Base-by-base conservation (phyloP, 2,329 filamentous ascomycete species). In the Aspergillus sp. region DNA sequence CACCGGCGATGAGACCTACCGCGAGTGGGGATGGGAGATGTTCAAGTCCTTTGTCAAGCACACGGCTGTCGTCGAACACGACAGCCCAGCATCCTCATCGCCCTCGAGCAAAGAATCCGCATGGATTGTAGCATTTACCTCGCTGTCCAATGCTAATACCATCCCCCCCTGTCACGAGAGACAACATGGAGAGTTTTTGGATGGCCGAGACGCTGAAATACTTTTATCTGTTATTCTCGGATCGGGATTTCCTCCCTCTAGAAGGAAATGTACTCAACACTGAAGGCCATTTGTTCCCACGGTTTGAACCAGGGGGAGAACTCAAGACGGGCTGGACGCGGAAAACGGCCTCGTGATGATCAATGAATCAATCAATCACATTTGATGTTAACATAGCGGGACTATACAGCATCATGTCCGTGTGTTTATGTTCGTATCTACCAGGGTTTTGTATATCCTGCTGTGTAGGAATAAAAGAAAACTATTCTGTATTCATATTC, bases 151-250 rank as follows among this genome's bases (percentile, higher is more conserved):
- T 61, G 90, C 90, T 27, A 83, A 85, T 52, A 68, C 69, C 5
- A 68, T 93, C 7, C 90, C 90, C 90, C 13, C 82, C 89, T 0
- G 66, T 73, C 10, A 72, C 74, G 37, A 77, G 82, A 47, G 91
- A 98, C 67, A 97, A 97, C 57, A 96, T 98, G 91, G 93, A 98
- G 71, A 94, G 89, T 63, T 97, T 97, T 71, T 98, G 93, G 93
- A 79, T 98, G 74, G 90, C 93, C 37, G 93, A 98, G 72, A 98
- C 93, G 19, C 75, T 98, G 36, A 98, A 98, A 70, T 98, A 98
- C 65, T 86, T 98, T 65, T 98, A 95, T 66, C 80, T 98, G 33
- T 76, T 98, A 30, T 98, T 98, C 70, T 90, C 88, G 2, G 83
- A 87, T 4, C 75, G 85, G 51, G 87, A 94, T 48, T 68, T 96